phyloP scores from a whole-genome alignment of 1,139 yeast species.

The Yamadazyma diddensiae region DNA sequence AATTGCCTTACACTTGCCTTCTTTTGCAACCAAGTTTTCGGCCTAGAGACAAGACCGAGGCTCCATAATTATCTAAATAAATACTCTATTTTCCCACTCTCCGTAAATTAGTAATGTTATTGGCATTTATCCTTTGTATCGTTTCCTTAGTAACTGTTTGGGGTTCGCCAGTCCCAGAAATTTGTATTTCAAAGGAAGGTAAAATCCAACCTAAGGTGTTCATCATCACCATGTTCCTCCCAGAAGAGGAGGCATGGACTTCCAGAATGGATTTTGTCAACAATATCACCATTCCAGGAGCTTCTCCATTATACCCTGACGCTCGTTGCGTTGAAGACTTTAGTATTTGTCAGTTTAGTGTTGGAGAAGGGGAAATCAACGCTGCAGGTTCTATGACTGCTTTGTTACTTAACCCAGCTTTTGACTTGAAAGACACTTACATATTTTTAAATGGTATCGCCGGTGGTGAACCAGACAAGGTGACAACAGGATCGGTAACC shows the following conservation, averaged over 20 bases:
- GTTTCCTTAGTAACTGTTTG: background rate
- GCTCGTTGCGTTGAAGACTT: constrained; percentile 55
- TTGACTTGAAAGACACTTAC: constrained; percentile 59
- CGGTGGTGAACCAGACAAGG: constrained; percentile 55
- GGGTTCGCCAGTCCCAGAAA: background rate
- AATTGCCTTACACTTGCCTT: no score
- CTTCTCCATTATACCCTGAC: constrained; percentile 56
- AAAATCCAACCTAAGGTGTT: constrained; percentile 45
- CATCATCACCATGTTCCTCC: constrained; percentile 54
- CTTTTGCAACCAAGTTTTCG: no score
- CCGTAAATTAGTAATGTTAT: no score
- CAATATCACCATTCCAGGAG: constrained; percentile 59
- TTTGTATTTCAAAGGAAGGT: constrained; percentile 1
- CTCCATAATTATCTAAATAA: no score
- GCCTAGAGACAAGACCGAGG: no score
- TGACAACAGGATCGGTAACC: constrained; percentile 55
- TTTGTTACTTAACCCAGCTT: constrained; percentile 51
- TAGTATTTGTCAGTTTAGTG: constrained; percentile 58
- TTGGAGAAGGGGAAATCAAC: constrained; percentile 69
- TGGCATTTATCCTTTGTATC: background rate
- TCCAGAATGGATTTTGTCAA: constrained; percentile 43
- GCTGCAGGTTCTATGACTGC: constrained; percentile 63
- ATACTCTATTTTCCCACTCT: no score
- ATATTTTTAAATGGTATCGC: constrained; percentile 66
- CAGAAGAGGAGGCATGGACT: constrained; percentile 57